Conservation (phyloP, 345 rosid genomes). For the Gossypium herbaceum region DNA sequence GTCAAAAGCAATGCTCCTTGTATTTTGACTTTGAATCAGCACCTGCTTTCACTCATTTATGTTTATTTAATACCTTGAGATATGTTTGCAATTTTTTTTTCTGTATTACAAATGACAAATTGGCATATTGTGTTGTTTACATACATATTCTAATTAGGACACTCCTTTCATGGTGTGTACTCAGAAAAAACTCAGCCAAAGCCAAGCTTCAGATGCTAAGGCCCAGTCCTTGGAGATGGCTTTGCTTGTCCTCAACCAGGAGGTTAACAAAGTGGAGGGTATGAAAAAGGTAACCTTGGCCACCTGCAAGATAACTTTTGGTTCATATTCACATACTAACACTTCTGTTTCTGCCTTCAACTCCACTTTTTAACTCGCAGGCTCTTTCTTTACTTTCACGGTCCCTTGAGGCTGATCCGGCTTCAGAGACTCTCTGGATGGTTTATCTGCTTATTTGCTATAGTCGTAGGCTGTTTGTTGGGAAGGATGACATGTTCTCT, state of each 20-base stretch:
- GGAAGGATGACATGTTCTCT: slow-evolving; percentile 63
- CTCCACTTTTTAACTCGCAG: slow-evolving; percentile 39
- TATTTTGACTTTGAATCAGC: not conserved
- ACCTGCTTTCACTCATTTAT: not conserved
- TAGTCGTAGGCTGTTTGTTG: slow-evolving; percentile 38
- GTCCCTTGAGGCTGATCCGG: slow-evolving; percentile 68
- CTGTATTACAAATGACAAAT: not conserved
- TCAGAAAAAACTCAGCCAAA: slow-evolving; percentile 59
- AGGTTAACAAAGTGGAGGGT: slow-evolving; percentile 48
- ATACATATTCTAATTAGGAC: slow-evolving; percentile 19
- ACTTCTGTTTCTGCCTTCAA: slow-evolving; percentile 11
- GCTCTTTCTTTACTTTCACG: slow-evolving; percentile 71
- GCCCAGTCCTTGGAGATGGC: slow-evolving; percentile 67
- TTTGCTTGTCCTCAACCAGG: slow-evolving; percentile 62
- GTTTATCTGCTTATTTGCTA: slow-evolving; percentile 65
- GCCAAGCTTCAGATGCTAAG: slow-evolving; percentile 45
- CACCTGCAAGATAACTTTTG: slow-evolving; percentile 19
- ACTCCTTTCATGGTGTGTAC: slow-evolving; percentile 37
- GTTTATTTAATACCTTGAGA: not conserved
- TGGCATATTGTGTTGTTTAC: slow-evolving; percentile 7
- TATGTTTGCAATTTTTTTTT: not conserved
- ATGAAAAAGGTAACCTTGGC: slow-evolving; percentile 56
- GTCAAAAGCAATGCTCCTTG: not conserved
- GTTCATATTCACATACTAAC: not conserved
- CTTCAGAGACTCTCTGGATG: slow-evolving; percentile 80